phyloP scores from a whole-genome alignment of 2,329 filamentous ascomycete genomes.

The Trichoderma koningiopsis region DNA sequence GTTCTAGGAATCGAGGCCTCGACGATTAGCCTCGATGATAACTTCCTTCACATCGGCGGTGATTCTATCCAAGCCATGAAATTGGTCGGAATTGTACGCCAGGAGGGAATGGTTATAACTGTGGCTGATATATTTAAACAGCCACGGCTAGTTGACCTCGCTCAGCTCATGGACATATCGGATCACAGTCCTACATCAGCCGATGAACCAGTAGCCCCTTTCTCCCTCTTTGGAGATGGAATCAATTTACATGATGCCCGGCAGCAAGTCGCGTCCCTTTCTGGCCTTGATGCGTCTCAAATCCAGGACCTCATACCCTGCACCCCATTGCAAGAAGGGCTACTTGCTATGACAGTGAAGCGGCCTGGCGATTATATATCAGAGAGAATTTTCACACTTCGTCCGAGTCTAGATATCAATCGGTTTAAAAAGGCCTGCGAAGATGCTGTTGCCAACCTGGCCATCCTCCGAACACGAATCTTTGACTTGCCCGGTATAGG shows the following conservation, averaged over 20 bases:
- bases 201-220: neutral
- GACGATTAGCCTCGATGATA: neutral
- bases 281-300: neutral
- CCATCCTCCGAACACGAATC: slow-evolving; percentile 40
- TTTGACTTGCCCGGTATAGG: neutral
- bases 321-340: slow-evolving; percentile 55
- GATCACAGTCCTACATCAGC: neutral
- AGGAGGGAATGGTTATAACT: neutral
- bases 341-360: slow-evolving; percentile 47
- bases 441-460: slow-evolving; percentile 43
- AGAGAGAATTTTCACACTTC: slow-evolving; percentile 27
- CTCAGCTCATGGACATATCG: neutral
- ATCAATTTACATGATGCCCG: neutral
- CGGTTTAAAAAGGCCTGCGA: neutral
- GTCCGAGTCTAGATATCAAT: neutral
- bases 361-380: slow-evolving; percentile 55
- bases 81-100: neutral
- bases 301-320: slow-evolving; percentile 57
- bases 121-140: slow-evolving; percentile 1
- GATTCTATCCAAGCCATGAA: slow-evolving; percentile 13
- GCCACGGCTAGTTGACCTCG: neutral
- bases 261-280: neutral
- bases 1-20: neutral
- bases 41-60: neutral
- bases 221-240: neutral